Evolutionary conservation across 2,329 filamentous ascomycete species (phyloP), one percentile per base, ranked within the genome.

Genomic region (Metarhizium sp.): DNA sequence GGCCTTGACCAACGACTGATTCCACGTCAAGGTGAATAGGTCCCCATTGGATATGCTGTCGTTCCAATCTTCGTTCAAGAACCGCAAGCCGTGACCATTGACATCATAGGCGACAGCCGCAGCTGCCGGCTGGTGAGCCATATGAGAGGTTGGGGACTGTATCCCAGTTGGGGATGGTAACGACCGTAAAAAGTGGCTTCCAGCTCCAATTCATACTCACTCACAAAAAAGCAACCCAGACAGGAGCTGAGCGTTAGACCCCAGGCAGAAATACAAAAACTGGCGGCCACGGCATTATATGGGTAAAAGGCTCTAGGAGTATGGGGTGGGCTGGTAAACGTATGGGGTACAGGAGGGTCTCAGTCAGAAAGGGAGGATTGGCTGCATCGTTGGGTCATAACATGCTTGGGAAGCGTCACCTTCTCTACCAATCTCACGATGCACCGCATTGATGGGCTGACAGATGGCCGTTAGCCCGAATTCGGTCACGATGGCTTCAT

Each of bases 61-160:
- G 60, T 70, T 70, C 66, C 67, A 70, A 18, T 65, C 61, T 36
- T 66, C 61, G 54, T 70, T 70, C 25, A 65, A 58, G 52, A 70
- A 70, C 8, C 58, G 65, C 29, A 69, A 59, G 46, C 66, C 64
- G 45, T 67, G 61, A 47, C 60, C 62, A n/a, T 57, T 58, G n/a
- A 54, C 47, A 48, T 59, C 58, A 48, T 55, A 53, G 42, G 55
- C 38, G 38, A 40, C 51, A 47, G 56, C 51, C 8, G 52, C 53
- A 51, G 53, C 55, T 52, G 57, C 51, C 45, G 58, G 56, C 51
- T 55, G 55, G 51, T 59, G 56, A 50, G 59, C 60, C 64, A 66
- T 66, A 46, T 16, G 43, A 54, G 25, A 53, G 34, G 18, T 34
- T 16, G 54, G 45, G 50, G 36, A 47, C 29, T 36, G 50, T 52